These are phyloP conservation scores for Rubia peregrina DNA, from an alignment of 305 asterid genomes.

Conservation along the genomic window DNA sequence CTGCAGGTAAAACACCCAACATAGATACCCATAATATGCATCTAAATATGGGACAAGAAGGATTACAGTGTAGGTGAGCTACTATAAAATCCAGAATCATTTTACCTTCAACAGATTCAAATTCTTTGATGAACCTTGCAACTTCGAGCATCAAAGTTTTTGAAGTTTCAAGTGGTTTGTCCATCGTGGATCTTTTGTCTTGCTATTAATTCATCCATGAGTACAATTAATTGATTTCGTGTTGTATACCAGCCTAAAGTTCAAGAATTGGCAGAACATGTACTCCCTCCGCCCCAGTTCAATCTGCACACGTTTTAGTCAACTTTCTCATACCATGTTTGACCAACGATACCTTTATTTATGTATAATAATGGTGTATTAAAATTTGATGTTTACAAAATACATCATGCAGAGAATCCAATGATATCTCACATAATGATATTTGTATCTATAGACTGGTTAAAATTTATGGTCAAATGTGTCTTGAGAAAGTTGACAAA, in stretches of 20 bases:
- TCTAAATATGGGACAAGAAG: not conserved
- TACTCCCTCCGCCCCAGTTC: too few relatives aligned
- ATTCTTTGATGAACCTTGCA: slow-evolving; percentile 87
- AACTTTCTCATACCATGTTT: too few relatives aligned
- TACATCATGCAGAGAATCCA: too few relatives aligned
- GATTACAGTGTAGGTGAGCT: not conserved
- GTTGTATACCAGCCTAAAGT: slow-evolving; percentile 70
- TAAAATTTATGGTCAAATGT: too few relatives aligned
- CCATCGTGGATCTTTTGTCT: slow-evolving; percentile 11
- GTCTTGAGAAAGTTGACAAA: too few relatives aligned
- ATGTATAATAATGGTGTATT: too few relatives aligned
- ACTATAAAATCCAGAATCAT: not conserved
- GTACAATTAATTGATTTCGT: slow-evolving; percentile 13
- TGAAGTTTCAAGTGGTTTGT: slow-evolving; percentile 90
- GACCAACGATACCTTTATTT: too few relatives aligned
- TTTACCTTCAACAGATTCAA: slow-evolving; percentile 61
- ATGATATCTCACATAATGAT: too few relatives aligned
- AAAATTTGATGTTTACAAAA: too few relatives aligned
- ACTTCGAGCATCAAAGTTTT: slow-evolving; percentile 90
- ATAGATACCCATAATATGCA: slow-evolving; percentile 8
- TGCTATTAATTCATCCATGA: not conserved
- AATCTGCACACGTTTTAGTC: too few relatives aligned
- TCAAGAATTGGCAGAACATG: slow-evolving; percentile 93
- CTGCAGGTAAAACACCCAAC: not conserved
- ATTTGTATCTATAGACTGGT: too few relatives aligned